Evolutionary conservation across 2,329 filamentous ascomycete genomes (phyloP).

Genomic region (Alternaria sp.): DNA sequence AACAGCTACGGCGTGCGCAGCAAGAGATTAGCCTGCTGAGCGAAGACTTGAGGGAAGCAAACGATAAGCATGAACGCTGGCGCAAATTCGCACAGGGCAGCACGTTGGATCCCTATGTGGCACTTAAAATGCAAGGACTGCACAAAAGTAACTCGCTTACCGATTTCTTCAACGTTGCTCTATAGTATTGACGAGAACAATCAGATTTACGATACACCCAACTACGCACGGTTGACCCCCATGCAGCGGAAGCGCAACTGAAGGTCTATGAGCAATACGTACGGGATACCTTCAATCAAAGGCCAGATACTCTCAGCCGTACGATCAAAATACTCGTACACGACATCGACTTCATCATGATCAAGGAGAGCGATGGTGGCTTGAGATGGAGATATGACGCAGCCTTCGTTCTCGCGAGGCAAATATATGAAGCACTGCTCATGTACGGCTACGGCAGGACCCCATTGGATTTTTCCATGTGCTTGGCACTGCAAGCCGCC

Average conservation of each 20-base stretch:
- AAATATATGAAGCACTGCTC: accelerated
- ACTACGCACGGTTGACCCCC: not conserved
- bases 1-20: not conserved
- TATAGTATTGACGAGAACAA: not conserved
- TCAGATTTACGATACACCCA: not conserved
- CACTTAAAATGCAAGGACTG: not conserved
- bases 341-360: not conserved
- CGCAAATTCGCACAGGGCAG: accelerated
- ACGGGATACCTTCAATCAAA: accelerated
- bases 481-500: too few species aligned
- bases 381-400: not conserved
- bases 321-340: not conserved
- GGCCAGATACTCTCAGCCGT: accelerated
- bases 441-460: too few species aligned
- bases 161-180: accelerated
- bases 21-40: accelerated
- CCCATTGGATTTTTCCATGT: accelerated
- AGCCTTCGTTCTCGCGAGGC: not conserved
- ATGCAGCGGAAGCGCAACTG: not conserved
- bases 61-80: not conserved
- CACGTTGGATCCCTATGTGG: accelerated
- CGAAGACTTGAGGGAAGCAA: not conserved
- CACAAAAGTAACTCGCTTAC: not conserved
- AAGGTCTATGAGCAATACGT: not conserved
- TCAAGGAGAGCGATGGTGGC: not conserved